A percentile compares a stretch with the other conserved stretches of the same genome.
Conservation (phyloP, 2,329 filamentous ascomycete species). For the Epichloe aotearoae region DNA sequence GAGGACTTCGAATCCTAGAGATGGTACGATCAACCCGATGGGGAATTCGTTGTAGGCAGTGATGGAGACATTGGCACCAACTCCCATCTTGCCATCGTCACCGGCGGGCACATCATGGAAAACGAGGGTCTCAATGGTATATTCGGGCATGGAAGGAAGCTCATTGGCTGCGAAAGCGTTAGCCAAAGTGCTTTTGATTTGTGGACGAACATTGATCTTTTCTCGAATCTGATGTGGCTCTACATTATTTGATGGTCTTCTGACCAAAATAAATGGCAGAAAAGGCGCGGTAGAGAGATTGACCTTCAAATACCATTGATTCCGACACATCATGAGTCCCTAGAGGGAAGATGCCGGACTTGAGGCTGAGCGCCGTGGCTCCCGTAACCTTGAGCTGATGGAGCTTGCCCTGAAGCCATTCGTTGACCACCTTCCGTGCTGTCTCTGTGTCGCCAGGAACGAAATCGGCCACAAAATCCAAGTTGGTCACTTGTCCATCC, state of each 20-base stretch:
- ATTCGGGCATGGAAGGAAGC: conserved; percentile 65
- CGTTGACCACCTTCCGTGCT: conserved; percentile 68
- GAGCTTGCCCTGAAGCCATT: conserved; percentile 75
- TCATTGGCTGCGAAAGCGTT: conserved; percentile 41
- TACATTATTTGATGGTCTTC: conserved; percentile 30
- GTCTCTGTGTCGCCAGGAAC: conserved; percentile 63
- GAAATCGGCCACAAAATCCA: conserved; percentile 71
- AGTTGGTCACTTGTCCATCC: conserved; percentile 60
- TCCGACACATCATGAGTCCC: conserved; percentile 66
- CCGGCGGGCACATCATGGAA: conserved; percentile 55
- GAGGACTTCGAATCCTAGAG: conserved; percentile 72
- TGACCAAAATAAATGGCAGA: conserved; percentile 48
- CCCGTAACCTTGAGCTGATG: conserved; percentile 58
- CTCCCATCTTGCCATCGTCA: conserved; percentile 41
- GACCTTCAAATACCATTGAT: conserved; percentile 70
- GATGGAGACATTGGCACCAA: conserved; percentile 70
- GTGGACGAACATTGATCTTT: background rate
- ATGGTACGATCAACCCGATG: conserved; percentile 60
- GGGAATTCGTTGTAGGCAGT: conserved; percentile 65
- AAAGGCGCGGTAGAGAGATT: conserved; percentile 53
- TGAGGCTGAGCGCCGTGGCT: conserved; percentile 59
- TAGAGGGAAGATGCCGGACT: conserved; percentile 65
- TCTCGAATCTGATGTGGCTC: conserved; percentile 1
- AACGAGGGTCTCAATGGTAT: conserved; percentile 70
- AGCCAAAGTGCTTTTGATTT: conserved; percentile 13